Conservation (phyloP, 352 stramenopile genomes). For the Phytopythium mirpurense region DNA sequence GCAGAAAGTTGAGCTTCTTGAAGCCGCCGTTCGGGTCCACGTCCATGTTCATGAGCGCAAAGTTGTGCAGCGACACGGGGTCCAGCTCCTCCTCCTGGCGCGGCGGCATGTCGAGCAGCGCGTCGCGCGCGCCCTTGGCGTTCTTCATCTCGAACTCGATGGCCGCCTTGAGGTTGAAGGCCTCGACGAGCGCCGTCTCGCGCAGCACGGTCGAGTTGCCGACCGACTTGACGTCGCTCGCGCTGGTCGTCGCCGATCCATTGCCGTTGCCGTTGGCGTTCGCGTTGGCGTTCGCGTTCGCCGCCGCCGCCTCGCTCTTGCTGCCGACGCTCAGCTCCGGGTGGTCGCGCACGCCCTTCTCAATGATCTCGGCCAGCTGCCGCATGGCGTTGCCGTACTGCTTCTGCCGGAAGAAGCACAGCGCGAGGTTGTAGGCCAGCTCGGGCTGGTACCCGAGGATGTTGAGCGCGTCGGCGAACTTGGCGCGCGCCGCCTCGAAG, state of each 20-base stretch:
- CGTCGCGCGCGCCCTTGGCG: constrained; percentile 74
- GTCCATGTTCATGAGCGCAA: constrained; percentile 93
- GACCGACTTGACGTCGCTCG: constrained; percentile 77
- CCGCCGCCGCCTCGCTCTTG: constrained; percentile 85
- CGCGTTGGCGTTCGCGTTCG: background rate
- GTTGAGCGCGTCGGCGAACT: constrained; percentile 92
- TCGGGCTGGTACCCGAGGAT: constrained; percentile 92
- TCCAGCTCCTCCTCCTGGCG: constrained; percentile 92
- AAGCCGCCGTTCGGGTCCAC: constrained; percentile 91
- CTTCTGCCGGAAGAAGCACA: constrained; percentile 93
- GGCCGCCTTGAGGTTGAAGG: constrained; percentile 94
- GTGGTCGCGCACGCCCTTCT: constrained; percentile 88
- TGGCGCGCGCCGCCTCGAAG: constrained; percentile 84
- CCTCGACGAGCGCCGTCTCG: constrained; percentile 92
- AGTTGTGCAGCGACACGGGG: constrained; percentile 85
- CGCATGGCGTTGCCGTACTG: constrained; percentile 91
- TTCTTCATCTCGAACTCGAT: constrained; percentile 96
- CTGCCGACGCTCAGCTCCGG: constrained; percentile 91
- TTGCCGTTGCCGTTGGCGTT: no score
- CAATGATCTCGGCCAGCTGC: constrained; percentile 93
- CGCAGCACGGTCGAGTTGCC: constrained; percentile 91
- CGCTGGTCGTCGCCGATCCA: background rate
- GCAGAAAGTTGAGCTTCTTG: constrained; percentile 95
- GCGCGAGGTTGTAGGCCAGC: constrained; percentile 93
- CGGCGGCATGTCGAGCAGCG: constrained; percentile 92